Evolutionary conservation across 1,139 yeast genomes (phyloP).

Genomic region (Kluyveromyces sp.): DNA sequence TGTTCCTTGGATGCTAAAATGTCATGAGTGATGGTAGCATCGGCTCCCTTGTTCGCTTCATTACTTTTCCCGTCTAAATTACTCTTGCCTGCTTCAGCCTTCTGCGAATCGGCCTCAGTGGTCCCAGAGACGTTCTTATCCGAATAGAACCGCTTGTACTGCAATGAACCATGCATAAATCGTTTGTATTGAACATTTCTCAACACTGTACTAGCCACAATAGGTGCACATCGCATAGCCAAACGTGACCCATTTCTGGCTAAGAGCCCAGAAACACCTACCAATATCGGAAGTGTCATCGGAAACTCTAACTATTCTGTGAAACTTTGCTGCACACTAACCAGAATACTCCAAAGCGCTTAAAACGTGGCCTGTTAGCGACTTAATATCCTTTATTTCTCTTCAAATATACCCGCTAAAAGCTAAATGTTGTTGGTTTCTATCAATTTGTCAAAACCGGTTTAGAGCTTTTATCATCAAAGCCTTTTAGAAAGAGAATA

Average conservation of each 20-base stretch:
- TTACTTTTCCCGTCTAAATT: not conserved
- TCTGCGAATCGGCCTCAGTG: not conserved
- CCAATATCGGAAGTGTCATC: conserved; percentile 4
- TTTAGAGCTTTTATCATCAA: not conserved
- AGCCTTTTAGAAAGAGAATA: not conserved
- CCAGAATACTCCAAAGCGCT: too few species aligned
- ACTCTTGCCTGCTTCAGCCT: not conserved
- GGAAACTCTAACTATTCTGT: not conserved
- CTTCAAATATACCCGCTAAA: too few species aligned
- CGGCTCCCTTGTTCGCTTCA: conserved; percentile 4
- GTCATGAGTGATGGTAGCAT: conserved; percentile 23
- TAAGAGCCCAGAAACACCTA: conserved; percentile 7
- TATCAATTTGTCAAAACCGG: not conserved
- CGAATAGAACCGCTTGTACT: not conserved
- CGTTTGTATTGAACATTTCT: conserved; percentile 1
- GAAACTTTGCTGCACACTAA: too few species aligned
- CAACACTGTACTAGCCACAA: conserved; percentile 4
- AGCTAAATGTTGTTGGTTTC: too few species aligned
- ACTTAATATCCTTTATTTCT: too few species aligned
- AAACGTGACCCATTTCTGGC: conserved; percentile 7
- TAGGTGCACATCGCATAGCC: conserved; percentile 1
- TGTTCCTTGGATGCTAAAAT: conserved; percentile 68
- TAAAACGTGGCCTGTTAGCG: too few species aligned
- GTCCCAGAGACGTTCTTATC: not conserved
- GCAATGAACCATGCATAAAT: not conserved